Evolutionary conservation across 2,329 filamentous ascomycete genomes (phyloP), one percentile per base, ranked within the genome.

Genomic region (Parascedosporium putredinis): DNA sequence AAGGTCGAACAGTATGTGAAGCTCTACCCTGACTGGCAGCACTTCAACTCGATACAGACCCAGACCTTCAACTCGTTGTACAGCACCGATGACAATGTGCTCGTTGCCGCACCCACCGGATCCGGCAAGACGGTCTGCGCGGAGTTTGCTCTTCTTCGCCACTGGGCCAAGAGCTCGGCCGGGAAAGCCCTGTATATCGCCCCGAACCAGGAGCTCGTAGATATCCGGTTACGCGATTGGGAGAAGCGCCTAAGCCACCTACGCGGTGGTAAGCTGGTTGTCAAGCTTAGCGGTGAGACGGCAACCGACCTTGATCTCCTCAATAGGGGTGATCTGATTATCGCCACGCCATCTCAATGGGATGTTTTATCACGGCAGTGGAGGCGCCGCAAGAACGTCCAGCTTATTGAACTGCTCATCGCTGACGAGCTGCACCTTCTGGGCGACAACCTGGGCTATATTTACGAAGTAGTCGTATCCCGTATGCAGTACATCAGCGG

Each of bases 81-180:
- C 63, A 84, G 86, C 45, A 86, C 87, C 0, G 87, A 97, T 62
- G 88, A 97, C 58, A 97, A 94, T 59, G 89, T 96, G 20, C 88
- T 98, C 55, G 72, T 98, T 55, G 90, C 88, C 43, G 85, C 91
- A n/a, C 85, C 93, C 1, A 90, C 90, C 7, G 91, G 93, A 40
- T 95, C 88, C 62, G 93, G 93, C 52, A 98, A 98, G 75, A 97
- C 93, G 1, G 83, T 96, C 2, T 97, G 93, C 62, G 93, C 93
- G 2, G 93, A 98, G 64, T 93, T 98, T 67, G 86, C 93, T 5
- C 73, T 98, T 46, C 72, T 98, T 23, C 84, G 85, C 50, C 88
- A 95, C 64, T 98, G 93, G 90, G 73, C 79, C 50, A 62, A 68
- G 48, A 56, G 57, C 5, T 63, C 64, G 14, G 59, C 61, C 24